Percentiles rank a stretch among this genome's conserved stretches.
Conservation (phyloP, 2,329 filamentous ascomycete genomes). For the Venturiaceae sp. region DNA sequence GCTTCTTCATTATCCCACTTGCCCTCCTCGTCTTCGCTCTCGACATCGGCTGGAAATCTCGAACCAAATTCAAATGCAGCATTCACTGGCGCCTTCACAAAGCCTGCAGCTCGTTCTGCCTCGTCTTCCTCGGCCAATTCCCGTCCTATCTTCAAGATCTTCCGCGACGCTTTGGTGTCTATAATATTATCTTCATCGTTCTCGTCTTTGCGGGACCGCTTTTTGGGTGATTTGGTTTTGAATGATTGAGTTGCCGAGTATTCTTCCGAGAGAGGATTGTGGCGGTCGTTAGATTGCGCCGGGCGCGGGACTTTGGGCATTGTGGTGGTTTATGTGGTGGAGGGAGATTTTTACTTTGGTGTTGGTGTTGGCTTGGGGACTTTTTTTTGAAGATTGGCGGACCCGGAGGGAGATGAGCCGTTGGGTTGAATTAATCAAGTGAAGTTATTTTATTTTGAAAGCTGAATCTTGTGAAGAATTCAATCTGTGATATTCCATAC, state of each 20-base stretch:
- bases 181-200: constrained; percentile 62
- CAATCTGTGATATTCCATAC: too few relatives aligned
- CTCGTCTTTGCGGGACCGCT: constrained; percentile 51
- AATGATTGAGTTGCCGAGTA: constrained; percentile 59
- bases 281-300: constrained; percentile 50
- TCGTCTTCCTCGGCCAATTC: constrained; percentile 79
- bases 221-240: constrained; percentile 58
- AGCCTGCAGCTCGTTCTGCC: constrained; percentile 29
- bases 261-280: constrained; percentile 90
- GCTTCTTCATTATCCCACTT: constrained; percentile 39
- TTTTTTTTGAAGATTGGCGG: too few relatives aligned
- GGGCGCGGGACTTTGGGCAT: constrained; percentile 70
- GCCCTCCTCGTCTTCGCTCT: constrained; percentile 34
- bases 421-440: too few relatives aligned
- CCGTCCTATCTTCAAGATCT: constrained; percentile 82
- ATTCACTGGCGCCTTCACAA: constrained; percentile 38
- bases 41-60: constrained; percentile 49
- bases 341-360: too few relatives aligned
- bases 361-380: too few relatives aligned
- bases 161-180: constrained; percentile 77
- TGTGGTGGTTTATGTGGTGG: constrained; percentile 9
- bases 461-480: too few relatives aligned
- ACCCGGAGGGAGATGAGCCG: too few relatives aligned
- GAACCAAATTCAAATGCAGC: constrained; percentile 72
- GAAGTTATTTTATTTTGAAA: too few relatives aligned